A percentile compares a stretch with the other conserved stretches of the same genome.
These are phyloP conservation scores for Botryotinia convoluta DNA, from an alignment of 2,329 filamentous ascomycete genomes.

Conservation along the genomic window DNA sequence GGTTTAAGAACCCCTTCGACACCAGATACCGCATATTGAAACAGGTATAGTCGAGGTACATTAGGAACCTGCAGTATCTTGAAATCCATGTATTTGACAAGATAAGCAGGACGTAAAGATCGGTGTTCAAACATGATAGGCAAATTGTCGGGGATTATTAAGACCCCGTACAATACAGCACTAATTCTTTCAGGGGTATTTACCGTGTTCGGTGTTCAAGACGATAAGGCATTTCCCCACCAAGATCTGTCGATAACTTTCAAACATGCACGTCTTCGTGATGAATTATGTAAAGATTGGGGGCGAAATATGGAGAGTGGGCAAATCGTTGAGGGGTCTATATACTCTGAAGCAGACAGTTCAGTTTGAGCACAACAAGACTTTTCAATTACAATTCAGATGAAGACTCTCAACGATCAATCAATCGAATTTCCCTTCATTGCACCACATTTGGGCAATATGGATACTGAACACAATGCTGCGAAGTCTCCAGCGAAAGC, in stretches of 20 bases:
- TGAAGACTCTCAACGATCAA: slow-evolving; percentile 8
- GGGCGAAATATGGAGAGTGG: neutral
- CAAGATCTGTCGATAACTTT: neutral
- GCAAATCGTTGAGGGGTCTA: neutral
- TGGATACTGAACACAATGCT: neutral
- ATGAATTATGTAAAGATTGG: slow-evolving; percentile 5
- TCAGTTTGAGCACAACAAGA: neutral
- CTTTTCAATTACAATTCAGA: neutral
- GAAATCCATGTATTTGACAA: slow-evolving; percentile 6
- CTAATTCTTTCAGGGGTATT: neutral
- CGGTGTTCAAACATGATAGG: slow-evolving; percentile 16
- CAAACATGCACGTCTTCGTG: neutral
- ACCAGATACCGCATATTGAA: neutral
- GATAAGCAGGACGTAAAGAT: neutral
- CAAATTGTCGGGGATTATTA: neutral
- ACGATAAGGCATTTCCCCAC: slow-evolving; percentile 9
- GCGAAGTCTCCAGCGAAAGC: slow-evolving; percentile 26
- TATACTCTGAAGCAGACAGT: neutral
- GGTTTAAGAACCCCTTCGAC: neutral
- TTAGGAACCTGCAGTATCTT: neutral
- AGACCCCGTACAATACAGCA: neutral
- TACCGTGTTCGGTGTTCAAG: neutral
- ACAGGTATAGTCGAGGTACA: neutral
- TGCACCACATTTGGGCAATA: neutral
- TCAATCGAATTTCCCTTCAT: neutral